Base-by-base conservation (phyloP, 768 basidiomycete species). In the Collybiopsis luxurians region DNA sequence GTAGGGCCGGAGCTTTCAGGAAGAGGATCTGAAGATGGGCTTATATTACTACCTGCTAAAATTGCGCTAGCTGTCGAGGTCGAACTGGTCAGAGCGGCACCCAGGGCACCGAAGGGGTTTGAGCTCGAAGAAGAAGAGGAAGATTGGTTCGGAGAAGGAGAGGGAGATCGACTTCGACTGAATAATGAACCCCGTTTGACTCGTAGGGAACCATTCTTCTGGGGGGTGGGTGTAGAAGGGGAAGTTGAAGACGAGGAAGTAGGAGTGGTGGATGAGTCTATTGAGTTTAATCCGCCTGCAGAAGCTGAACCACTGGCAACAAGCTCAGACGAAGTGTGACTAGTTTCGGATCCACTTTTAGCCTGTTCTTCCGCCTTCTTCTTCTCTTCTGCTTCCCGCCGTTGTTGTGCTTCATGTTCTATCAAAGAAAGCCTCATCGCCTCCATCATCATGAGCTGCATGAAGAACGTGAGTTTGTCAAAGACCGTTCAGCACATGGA, bases 381-480 rank as follows among this genome's bases (percentile, higher is more conserved):
- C 71, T 82, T 85, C 69, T 89, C 84, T 64, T 85, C 87, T 56
- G 79, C 81, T 65, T 90, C 84, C 66, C 83, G 86, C 64, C 85
- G 81, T 67, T 94, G 92, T 55, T 94, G 90, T 65, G 94, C 94
- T 72, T 98, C 95, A 65, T 98, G 95, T 57, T 98, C 96, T 47
- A 97, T 69, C 61, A 98, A 77, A 26, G 94, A 97, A 56, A 97
- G 75, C 54, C 96, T 85, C 95, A 99, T 98, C 4, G 97, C 97
- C 73, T 98, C 97, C 92, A 95, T 95, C 54, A 99, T 77, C 96
- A 98, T 98, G 43, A 99, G 74, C 93, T 99, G 60, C 39, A 61
- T 45, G 46, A 34, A 54, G 24, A 19, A 54, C 40, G 34, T 63
- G 42, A 67, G 61, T 26, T 57, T 60, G 44, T n/a, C n/a, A 28